A percentile compares a stretch with the other conserved stretches of the same genome.
phyloP scores from a whole-genome alignment of 2,329 filamentous ascomycete species.

The Fusarium longipes region DNA sequence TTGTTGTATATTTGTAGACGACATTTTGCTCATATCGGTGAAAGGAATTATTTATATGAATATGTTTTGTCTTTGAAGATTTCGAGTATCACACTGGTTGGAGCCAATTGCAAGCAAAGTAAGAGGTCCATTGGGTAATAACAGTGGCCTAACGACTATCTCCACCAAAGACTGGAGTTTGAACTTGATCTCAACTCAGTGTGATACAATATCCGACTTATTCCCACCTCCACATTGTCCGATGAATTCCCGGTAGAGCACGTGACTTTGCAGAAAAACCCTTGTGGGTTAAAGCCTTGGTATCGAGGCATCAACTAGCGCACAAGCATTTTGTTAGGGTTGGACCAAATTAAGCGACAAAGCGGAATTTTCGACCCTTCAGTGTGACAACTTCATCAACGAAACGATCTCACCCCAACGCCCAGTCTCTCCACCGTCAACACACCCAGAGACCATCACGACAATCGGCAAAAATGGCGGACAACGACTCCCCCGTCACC shows the following conservation, averaged over 20 bases:
- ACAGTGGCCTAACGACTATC: slow-evolving; percentile 28
- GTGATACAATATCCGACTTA: slow-evolving; percentile 17
- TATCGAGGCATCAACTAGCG: slow-evolving; percentile 24
- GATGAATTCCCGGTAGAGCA: slow-evolving; percentile 31
- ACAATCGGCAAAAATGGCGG: slow-evolving; percentile 82
- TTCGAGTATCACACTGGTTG: slow-evolving; percentile 16
- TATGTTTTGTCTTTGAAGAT: not conserved
- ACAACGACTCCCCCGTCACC: slow-evolving; percentile 80
- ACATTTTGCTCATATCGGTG: slow-evolving; percentile 17
- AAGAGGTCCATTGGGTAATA: slow-evolving; percentile 28
- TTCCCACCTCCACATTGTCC: not conserved
- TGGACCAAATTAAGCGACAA: slow-evolving; percentile 59
- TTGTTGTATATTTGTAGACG: slow-evolving; percentile 32
- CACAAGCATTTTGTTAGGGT: slow-evolving; percentile 54
- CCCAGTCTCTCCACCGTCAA: slow-evolving; percentile 49
- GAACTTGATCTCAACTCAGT: slow-evolving; percentile 20
- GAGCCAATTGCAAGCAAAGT: slow-evolving; percentile 9
- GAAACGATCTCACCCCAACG: slow-evolving; percentile 49
- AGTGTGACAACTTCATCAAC: slow-evolving; percentile 50
- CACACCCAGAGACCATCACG: slow-evolving; percentile 51
- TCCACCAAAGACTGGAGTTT: slow-evolving; percentile 40
- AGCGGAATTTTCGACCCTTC: slow-evolving; percentile 52
- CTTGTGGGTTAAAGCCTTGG: slow-evolving; percentile 29
- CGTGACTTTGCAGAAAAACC: slow-evolving; percentile 35
- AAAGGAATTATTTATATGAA: not conserved